These are phyloP conservation scores for Pestalotiopsis sp. DNA, from an alignment of 2,329 filamentous ascomycete species.

Conservation along the genomic window DNA sequence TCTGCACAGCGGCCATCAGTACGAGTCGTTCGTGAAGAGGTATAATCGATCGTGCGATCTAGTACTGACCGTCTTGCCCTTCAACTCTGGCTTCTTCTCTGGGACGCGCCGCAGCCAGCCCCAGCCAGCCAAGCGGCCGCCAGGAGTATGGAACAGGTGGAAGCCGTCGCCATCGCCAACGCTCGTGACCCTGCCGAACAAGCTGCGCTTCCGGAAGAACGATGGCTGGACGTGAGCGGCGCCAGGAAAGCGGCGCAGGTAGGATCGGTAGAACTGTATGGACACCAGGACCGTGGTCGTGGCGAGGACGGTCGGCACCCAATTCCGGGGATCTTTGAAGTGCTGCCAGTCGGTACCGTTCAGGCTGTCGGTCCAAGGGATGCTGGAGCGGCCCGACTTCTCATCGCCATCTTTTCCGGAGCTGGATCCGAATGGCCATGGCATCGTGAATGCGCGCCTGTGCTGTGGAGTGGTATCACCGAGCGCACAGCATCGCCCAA, in stretches of 20 bases:
- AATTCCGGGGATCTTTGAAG: conserved; percentile 56
- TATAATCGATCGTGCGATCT: not conserved
- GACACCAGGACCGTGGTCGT: conserved; percentile 58
- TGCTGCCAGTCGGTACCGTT: conserved; percentile 56
- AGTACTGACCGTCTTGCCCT: conserved; percentile 72
- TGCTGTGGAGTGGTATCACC: conserved; percentile 14
- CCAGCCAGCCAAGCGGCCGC: conserved; percentile 87
- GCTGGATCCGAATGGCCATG: conserved; percentile 32
- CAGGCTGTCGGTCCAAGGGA: conserved; percentile 45
- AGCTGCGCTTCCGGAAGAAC: conserved; percentile 73
- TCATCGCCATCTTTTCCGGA: conserved; percentile 23
- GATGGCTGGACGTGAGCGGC: conserved; percentile 74
- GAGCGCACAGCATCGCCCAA: conserved; percentile 1
- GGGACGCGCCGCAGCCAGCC: conserved; percentile 85
- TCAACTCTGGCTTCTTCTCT: conserved; percentile 67
- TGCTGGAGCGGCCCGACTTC: conserved; percentile 34
- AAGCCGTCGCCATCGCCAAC: conserved; percentile 98
- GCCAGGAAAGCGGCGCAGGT: conserved; percentile 82
- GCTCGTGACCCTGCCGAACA: conserved; percentile 87
- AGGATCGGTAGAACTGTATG: conserved; percentile 69
- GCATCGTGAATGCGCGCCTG: conserved; percentile 27
- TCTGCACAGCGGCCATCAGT: conserved; percentile 48
- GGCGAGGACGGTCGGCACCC: conserved; percentile 56
- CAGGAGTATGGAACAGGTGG: conserved; percentile 90
- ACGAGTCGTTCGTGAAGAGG: not conserved